These are phyloP conservation scores for Tolypocladium nubicola DNA, from an alignment of 2,329 filamentous ascomycete genomes.

Conservation along the genomic window DNA sequence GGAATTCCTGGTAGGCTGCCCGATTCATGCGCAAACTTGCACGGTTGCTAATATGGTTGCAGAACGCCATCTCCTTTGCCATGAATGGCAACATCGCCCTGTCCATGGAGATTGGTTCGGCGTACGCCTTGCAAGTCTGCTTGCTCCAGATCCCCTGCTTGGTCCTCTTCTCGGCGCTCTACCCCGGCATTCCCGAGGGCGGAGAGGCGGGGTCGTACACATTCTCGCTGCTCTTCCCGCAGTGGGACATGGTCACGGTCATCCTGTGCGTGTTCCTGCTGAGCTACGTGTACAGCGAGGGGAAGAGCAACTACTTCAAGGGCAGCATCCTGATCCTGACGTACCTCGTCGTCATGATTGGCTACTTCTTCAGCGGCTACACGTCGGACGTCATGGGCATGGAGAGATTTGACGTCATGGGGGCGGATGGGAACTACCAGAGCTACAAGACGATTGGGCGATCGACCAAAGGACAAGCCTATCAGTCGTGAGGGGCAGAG, in stretches of 20 bases:
- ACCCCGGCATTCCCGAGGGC: constrained; percentile 33
- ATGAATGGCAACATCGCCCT: constrained; percentile 99
- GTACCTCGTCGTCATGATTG: constrained; percentile 83
- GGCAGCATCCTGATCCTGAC: constrained; percentile 88
- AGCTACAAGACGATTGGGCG: constrained; percentile 44
- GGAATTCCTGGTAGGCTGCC: constrained; percentile 72
- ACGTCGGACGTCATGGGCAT: constrained; percentile 32
- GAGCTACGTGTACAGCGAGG: constrained; percentile 95
- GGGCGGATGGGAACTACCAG: constrained; percentile 36
- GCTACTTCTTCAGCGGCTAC: constrained; percentile 74
- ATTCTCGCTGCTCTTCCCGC: constrained; percentile 86
- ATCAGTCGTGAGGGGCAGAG: constrained; percentile 4
- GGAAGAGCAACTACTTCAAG: constrained; percentile 99
- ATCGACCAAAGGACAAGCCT: constrained; percentile 21
- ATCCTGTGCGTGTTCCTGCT: constrained; percentile 93
- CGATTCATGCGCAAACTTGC: background rate
- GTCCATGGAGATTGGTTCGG: constrained; percentile 97
- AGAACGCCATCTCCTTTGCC: constrained; percentile 97
- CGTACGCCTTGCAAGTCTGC: constrained; percentile 93
- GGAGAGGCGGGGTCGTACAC: constrained; percentile 45
- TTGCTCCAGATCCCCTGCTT: constrained; percentile 88
- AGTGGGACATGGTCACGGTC: constrained; percentile 98
- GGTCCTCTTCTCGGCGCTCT: constrained; percentile 80
- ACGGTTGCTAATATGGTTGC: constrained; percentile 1
- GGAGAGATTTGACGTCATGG: constrained; percentile 44